Percentiles rank a stretch among this genome's conserved stretches.
These are phyloP conservation scores for Fistulifera solaris DNA, from an alignment of 108 stramenopile species.

Conservation along the genomic window DNA sequence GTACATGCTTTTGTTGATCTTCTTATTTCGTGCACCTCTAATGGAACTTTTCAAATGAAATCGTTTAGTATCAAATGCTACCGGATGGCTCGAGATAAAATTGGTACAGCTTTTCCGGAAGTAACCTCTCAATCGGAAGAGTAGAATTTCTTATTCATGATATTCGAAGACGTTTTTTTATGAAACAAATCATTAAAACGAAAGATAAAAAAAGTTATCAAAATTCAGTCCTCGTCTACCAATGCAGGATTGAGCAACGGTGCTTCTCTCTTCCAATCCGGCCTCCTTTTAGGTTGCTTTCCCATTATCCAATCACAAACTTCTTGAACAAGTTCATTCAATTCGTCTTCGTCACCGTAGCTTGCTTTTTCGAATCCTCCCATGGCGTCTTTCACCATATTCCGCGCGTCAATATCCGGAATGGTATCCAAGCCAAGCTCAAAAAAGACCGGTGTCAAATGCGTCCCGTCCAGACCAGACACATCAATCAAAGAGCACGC, in stretches of 20 bases:
- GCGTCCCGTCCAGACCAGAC: constrained; percentile 50
- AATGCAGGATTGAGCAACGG: neutral
- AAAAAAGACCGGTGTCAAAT: constrained; percentile 71
- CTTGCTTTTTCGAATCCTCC: constrained; percentile 71
- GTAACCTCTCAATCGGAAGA: constrained; percentile 59
- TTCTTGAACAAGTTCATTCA: constrained; percentile 51
- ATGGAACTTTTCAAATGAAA: too few species aligned
- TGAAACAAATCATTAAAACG: too few species aligned
- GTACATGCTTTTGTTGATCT: too few species aligned
- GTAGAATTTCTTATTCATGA: too few species aligned
- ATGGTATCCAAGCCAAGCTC: constrained; percentile 49
- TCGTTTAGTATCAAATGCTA: constrained; percentile 63
- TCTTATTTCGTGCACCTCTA: too few species aligned
- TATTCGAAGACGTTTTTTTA: too few species aligned
- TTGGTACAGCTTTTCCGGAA: constrained; percentile 72
- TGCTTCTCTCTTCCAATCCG: constrained; percentile 3
- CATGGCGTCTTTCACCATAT: constrained; percentile 50
- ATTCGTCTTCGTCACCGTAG: constrained; percentile 55
- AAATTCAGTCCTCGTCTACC: neutral
- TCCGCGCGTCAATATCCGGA: constrained; percentile 23
- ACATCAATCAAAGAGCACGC: constrained; percentile 18
- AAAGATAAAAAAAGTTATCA: too few species aligned
- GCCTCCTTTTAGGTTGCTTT: constrained; percentile 19
- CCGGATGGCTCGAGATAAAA: constrained; percentile 41
- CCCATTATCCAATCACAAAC: constrained; percentile 64